A percentile compares a stretch with the other conserved stretches of the same genome.
phyloP scores from a whole-genome alignment of 2,329 filamentous ascomycete genomes.

The Mycosphaerella arachidis region DNA sequence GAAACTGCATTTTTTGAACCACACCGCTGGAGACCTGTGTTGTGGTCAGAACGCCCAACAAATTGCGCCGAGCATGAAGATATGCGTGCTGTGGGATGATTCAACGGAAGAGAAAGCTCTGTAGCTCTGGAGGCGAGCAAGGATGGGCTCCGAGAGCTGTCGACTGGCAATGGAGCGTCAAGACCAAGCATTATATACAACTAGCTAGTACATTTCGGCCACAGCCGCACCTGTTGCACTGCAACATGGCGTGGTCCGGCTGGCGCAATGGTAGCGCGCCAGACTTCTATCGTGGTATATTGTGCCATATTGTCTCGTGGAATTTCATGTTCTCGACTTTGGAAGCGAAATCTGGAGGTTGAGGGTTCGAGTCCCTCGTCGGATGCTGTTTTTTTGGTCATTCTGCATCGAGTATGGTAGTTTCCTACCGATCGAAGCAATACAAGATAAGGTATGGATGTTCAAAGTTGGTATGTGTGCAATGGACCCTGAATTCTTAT shows the following conservation, averaged over 20 bases:
- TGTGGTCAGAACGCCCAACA: no score
- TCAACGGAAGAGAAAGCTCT: no score
- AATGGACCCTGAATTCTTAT: not conserved
- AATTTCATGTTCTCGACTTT: not conserved
- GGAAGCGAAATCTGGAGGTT: slow-evolving; percentile 26
- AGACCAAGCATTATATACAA: not conserved
- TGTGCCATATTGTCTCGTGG: not conserved
- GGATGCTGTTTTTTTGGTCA: slow-evolving; percentile 9
- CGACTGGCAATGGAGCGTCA: no score
- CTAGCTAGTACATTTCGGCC: not conserved
- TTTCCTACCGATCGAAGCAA: not conserved
- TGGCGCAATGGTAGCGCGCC: slow-evolving; percentile 36
- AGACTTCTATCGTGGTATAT: slow-evolving; percentile 30
- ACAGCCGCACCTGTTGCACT: not conserved
- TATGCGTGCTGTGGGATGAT: no score
- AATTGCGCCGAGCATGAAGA: no score
- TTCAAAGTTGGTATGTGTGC: not conserved
- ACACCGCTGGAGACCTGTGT: no score
- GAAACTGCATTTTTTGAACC: no score
- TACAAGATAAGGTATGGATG: not conserved
- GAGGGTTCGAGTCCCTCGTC: slow-evolving; percentile 30
- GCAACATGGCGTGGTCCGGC: slow-evolving; percentile 13
- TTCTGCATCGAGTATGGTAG: not conserved
- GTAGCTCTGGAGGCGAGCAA: no score
- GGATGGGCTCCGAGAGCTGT: no score